Conservation (phyloP, 352 stramenopile species). For the Peronospora tabacina region DNA sequence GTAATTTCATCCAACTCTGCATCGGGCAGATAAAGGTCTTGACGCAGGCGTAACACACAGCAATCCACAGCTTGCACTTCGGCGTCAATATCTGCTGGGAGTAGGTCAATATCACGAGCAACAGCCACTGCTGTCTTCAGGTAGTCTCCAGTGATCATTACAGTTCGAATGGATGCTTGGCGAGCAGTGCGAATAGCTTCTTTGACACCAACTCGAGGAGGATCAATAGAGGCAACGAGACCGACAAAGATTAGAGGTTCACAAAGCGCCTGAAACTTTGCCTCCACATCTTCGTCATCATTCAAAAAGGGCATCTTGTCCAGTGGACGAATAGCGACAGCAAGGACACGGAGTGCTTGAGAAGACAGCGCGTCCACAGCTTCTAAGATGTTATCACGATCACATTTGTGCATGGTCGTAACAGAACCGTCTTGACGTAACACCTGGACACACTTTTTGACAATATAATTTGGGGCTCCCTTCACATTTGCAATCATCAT, state of each 20-base stretch:
- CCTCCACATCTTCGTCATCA: constrained; percentile 47
- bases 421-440: constrained; percentile 42
- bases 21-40: constrained; percentile 43
- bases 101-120: constrained; percentile 85
- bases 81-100: constrained; percentile 40
- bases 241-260: constrained; percentile 88
- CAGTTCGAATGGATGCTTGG: constrained; percentile 49
- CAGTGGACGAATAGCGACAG: constrained; percentile 76
- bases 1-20: constrained; percentile 84
- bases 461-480: constrained; percentile 59
- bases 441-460: constrained; percentile 46
- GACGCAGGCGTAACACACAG: constrained; percentile 38
- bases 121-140: constrained; percentile 93
- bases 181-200: constrained; percentile 49
- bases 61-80: constrained; percentile 60
- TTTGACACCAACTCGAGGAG: constrained; percentile 47
- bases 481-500: constrained; percentile 53
- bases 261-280: constrained; percentile 48
- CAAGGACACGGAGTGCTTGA: constrained; percentile 80
- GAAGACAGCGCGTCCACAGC: constrained; percentile 53
- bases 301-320: constrained; percentile 34
- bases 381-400: constrained; percentile 37
- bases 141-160: constrained; percentile 94
- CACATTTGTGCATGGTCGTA: constrained; percentile 26
- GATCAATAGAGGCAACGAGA: constrained; percentile 88